Evolutionary conservation across 2,329 filamentous ascomycete species (phyloP).

Genomic region (Penicillium janthinellum): DNA sequence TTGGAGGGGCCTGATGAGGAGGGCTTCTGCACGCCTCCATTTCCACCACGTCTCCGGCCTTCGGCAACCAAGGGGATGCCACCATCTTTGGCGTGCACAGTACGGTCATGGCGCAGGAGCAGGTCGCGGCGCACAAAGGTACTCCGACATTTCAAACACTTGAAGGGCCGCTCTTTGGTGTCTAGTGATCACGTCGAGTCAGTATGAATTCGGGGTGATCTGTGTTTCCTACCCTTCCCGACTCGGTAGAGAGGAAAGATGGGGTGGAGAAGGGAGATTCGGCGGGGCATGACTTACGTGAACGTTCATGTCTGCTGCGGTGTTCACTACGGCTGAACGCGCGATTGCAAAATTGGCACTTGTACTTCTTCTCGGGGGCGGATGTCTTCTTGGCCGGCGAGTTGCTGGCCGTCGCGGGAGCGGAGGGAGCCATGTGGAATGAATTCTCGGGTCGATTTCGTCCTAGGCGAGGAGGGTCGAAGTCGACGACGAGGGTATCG

Average conservation of each 20-base stretch:
- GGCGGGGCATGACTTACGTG: conserved; percentile 70
- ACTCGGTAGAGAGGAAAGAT: neutral
- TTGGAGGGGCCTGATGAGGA: conserved; percentile 64
- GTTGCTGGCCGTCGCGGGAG: conserved; percentile 68
- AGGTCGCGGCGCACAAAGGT: conserved; percentile 98
- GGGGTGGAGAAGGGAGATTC: neutral
- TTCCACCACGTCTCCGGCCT: conserved; percentile 67
- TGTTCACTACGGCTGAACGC: conserved; percentile 98
- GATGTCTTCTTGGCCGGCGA: conserved; percentile 79
- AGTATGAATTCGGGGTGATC: neutral
- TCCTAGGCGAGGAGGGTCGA: conserved; percentile 28
- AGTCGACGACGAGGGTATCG: conserved; percentile 38
- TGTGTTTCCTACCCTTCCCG: neutral
- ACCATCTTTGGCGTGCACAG: conserved; percentile 97
- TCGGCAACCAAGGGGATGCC: conserved; percentile 92
- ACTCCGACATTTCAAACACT: conserved; percentile 96
- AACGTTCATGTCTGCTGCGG: conserved; percentile 93
- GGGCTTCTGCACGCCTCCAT: conserved; percentile 41
- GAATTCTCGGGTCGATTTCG: conserved; percentile 18
- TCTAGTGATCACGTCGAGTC: conserved; percentile 56
- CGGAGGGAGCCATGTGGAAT: conserved; percentile 44
- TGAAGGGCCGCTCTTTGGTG: conserved; percentile 98
- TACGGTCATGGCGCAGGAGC: conserved; percentile 93
- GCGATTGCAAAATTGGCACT: conserved; percentile 97
- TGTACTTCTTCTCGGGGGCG: conserved; percentile 96